Percentiles rank a stretch among this genome's conserved stretches.
Conservation (phyloP, 331 rosid species). For the Quercus phellos region DNA sequence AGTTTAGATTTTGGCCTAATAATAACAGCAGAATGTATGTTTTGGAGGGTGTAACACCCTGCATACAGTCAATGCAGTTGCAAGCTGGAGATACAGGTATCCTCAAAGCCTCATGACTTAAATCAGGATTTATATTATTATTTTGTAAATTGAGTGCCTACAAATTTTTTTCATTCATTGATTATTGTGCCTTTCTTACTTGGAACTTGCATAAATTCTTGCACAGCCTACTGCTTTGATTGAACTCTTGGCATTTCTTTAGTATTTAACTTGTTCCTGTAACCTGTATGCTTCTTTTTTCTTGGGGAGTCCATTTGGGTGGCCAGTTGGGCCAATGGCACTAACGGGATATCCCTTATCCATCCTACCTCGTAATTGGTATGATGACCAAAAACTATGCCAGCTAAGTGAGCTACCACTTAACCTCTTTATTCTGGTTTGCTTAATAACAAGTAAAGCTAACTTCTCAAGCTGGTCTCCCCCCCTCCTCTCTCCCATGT, state of each 20-base stretch:
- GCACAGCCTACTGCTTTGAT: not conserved
- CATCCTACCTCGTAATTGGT: not conserved
- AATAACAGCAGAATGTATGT: constrained; percentile 99
- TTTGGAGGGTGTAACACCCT: constrained; percentile 97
- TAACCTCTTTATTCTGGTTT: not conserved
- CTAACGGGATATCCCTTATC: not conserved
- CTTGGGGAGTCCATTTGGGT: not conserved
- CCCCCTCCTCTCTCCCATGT: not conserved
- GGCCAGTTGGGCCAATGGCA: not conserved
- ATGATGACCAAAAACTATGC: not conserved
- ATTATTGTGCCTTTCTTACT: not conserved
- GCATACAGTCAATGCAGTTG: constrained; percentile 99
- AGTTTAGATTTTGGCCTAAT: constrained; percentile 99
- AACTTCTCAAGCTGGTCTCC: not conserved
- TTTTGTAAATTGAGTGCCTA: not conserved
- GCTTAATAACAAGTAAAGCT: not conserved
- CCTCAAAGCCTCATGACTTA: constrained; percentile 13
- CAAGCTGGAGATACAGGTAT: constrained; percentile 99
- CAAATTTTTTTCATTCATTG: not conserved
- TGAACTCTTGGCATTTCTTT: not conserved
- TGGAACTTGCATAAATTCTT: not conserved
- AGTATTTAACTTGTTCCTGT: not conserved
- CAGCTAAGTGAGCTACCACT: not conserved
- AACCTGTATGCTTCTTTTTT: not conserved
- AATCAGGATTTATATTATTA: not conserved